These are phyloP conservation scores for Calvatia gigantea DNA, from an alignment of 768 basidiomycete genomes.

Conservation along the genomic window DNA sequence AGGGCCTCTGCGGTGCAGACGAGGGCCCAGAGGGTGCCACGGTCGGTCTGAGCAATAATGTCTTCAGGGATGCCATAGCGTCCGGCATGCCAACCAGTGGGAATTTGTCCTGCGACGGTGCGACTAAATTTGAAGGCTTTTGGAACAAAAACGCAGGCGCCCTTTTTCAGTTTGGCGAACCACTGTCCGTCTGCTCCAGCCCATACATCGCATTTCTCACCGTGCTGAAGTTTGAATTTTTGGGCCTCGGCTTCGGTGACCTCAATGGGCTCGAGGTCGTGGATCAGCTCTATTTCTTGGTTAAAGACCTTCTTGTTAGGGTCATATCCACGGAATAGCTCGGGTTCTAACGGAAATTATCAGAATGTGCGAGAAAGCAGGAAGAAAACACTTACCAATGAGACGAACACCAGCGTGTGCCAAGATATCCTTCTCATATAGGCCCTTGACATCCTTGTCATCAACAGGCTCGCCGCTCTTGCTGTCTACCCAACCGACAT, in stretches of 20 bases:
- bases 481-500: conserved; percentile 98
- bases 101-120: conserved; percentile 92
- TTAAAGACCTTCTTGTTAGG: conserved; percentile 97
- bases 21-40: conserved; percentile 91
- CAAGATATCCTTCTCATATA: conserved; percentile 93
- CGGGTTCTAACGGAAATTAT: conserved; percentile 65
- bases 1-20: conserved; percentile 94
- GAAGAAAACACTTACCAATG: conserved; percentile 62
- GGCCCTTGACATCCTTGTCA: conserved; percentile 93
- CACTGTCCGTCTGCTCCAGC: conserved; percentile 88
- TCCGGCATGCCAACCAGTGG: conserved; percentile 95
- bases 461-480: conserved; percentile 93
- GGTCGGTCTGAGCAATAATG: conserved; percentile 91
- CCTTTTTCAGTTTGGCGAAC: conserved; percentile 99
- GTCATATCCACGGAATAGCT: conserved; percentile 96
- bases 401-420: conserved; percentile 89
- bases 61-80: conserved; percentile 97
- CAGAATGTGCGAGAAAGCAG: conserved; percentile 8
- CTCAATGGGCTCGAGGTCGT: conserved; percentile 96
- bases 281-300: conserved; percentile 94
- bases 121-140: conserved; percentile 96
- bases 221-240: conserved; percentile 96
- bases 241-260: conserved; percentile 87
- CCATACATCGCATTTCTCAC: conserved; percentile 96
- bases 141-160: conserved; percentile 87